phyloP scores from a whole-genome alignment of 192 early-diverging fungal genomes.

The Entophlyctis luteolus region DNA sequence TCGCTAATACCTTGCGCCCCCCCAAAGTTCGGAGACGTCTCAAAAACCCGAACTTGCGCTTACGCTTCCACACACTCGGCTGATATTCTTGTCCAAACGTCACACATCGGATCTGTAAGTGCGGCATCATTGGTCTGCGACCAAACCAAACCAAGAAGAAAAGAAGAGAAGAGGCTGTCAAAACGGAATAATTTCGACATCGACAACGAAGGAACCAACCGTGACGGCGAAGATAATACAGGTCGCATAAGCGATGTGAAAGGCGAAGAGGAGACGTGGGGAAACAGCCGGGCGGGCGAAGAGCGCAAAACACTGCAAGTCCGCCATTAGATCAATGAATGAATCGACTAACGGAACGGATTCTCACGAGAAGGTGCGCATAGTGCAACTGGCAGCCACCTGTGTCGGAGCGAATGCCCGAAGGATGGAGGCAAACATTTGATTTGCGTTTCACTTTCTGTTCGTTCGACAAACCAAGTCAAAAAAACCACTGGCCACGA shows the following conservation, averaged over 20 bases:
- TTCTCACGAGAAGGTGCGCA: no score
- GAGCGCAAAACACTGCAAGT: no score
- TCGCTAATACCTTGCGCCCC: conserved; percentile 71
- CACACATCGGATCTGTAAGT: conserved; percentile 69
- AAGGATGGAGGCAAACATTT: neutral
- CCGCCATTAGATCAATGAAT: no score
- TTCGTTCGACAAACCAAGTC: neutral
- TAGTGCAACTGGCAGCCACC: no score
- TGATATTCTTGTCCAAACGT: conserved; percentile 91
- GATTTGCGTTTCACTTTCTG: neutral
- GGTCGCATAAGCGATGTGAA: no score
- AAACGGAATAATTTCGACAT: neutral
- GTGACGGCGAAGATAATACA: no score
- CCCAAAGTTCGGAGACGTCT: conserved; percentile 69
- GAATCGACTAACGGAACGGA: no score
- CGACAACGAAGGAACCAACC: no score
- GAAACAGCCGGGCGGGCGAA: no score
- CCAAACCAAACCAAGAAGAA: neutral
- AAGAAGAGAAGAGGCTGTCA: neutral
- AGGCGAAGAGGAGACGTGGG: no score
- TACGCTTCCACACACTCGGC: conserved; percentile 84
- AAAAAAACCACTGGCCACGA: conserved; percentile 3
- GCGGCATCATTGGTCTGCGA: no score
- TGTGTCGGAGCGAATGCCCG: no score
- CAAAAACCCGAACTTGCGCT: conserved; percentile 89